Evolutionary conservation across 768 basidiomycete genomes (phyloP), one percentile per base, ranked within the genome.

Genomic region (Postia placenta): DNA sequence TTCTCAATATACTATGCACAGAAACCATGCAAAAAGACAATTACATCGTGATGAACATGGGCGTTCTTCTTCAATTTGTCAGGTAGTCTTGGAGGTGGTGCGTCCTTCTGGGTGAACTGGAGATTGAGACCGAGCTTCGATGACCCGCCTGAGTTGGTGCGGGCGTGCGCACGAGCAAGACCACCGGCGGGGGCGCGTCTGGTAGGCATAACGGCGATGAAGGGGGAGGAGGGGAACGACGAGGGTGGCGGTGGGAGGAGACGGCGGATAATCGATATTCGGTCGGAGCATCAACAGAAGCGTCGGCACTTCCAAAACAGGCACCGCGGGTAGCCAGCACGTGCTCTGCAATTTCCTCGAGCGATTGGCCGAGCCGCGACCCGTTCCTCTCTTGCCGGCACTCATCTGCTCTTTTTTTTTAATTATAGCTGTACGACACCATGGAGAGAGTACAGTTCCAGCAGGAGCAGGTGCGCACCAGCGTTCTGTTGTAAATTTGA

Each of bases 391-490:
- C n/a, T n/a, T n/a, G n/a, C n/a, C n/a, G n/a, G n/a, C n/a, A n/a
- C n/a, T n/a, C n/a, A n/a, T n/a, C n/a, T n/a, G n/a, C n/a, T n/a
- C n/a, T n/a, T 42, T 42, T 42, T 42, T 14, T 5, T 42, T 7
- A 23, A 7, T n/a, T 4, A 6, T 4, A 25, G 42, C 24, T 19
- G 22, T 44, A 9, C n/a, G n/a, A n/a, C 2, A 25, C 23, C 38
- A 94, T 97, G 93, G 93, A 97, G 76, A 79, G 90, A 56, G 92
- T 95, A 0, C 87, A 95, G 51, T 94, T 86, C 59, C 83, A 94
- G 68, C 88, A 94, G 67, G 92, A 95, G 82, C 85, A 89, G 82
- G 84, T 78, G 48, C 44, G 48, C 46, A 41, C 5, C 5, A n/a
- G n/a, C n/a, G n/a, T n/a, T n/a, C n/a, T n/a, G n/a, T n/a, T n/a